Conservation (phyloP, 805 yeast genomes). For the Myxozyma neotropica region DNA sequence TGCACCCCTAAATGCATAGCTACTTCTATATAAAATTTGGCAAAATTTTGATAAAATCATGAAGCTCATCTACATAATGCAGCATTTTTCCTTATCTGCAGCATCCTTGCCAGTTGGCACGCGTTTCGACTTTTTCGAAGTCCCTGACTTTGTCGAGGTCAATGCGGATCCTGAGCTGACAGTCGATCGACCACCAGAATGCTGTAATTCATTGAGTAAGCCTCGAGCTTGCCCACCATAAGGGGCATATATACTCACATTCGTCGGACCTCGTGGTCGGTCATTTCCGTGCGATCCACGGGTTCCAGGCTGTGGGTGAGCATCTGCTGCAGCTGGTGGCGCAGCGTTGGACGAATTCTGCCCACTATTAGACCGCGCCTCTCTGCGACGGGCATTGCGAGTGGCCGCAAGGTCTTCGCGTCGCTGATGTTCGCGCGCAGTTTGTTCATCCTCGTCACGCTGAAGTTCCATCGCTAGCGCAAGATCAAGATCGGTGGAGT, state of each 20-base stretch:
- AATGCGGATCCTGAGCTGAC: slow-evolving; percentile 1
- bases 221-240: slow-evolving; percentile 15
- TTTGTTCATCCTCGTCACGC: slow-evolving; percentile 37
- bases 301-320: slow-evolving; percentile 5
- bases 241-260: slow-evolving; percentile 10
- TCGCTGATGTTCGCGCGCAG: slow-evolving; percentile 35
- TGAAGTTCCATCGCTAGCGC: slow-evolving; percentile 42
- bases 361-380: too few relatives aligned
- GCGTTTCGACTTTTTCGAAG: neutral
- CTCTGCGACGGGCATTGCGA: neutral
- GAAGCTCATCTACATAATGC: slow-evolving; percentile 12
- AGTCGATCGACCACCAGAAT: neutral
- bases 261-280: neutral
- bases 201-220: slow-evolving; percentile 21
- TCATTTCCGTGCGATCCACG: slow-evolving; percentile 14
- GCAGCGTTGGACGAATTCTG: neutral
- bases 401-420: slow-evolving; percentile 19
- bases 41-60: too few relatives aligned
- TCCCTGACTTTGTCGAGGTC: neutral
- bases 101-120: slow-evolving; percentile 3
- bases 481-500: slow-evolving; percentile 35
- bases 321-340: neutral
- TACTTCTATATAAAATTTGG: neutral
- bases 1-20: neutral
- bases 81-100: slow-evolving; percentile 20